Evolutionary conservation across 495 filamentous ascomycete genomes (phyloP).

Genomic region (Cladorrhinum samala): DNA sequence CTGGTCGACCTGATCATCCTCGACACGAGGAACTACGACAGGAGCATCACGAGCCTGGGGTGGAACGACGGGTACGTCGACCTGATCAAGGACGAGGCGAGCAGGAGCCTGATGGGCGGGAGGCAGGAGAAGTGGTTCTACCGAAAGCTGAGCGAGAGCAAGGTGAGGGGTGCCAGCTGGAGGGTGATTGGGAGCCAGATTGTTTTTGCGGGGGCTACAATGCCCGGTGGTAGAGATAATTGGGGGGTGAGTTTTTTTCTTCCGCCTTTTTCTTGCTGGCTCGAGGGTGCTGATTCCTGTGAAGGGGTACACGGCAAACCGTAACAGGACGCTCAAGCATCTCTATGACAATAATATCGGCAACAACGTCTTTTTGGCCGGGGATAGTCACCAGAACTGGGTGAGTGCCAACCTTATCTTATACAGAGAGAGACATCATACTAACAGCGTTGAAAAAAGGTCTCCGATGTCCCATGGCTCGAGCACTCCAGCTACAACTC

Average conservation of each 20-base stretch:
- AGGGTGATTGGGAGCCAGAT: constrained; percentile 58
- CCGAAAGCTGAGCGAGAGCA: constrained; percentile 43
- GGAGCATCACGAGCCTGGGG: constrained; percentile 42
- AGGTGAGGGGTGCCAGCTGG: constrained; percentile 52
- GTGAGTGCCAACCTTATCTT: no score
- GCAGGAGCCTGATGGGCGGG: constrained; percentile 54
- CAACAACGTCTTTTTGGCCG: constrained; percentile 58
- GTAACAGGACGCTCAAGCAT: constrained; percentile 53
- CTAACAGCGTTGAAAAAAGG: not conserved
- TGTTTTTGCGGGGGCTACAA: constrained; percentile 49
- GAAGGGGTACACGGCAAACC: constrained; percentile 56
- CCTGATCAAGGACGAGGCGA: constrained; percentile 50
- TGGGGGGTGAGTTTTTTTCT: constrained; percentile 6
- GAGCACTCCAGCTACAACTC: constrained; percentile 49
- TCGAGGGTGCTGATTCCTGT: constrained; percentile 15
- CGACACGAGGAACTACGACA: constrained; percentile 59
- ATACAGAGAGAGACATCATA: no score
- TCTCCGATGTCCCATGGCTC: constrained; percentile 53
- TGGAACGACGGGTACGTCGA: constrained; percentile 54
- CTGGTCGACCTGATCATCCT: constrained; percentile 60
- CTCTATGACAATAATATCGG: constrained; percentile 52
- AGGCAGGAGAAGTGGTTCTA: constrained; percentile 63
- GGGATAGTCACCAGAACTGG: constrained; percentile 57
- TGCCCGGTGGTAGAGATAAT: constrained; percentile 30
- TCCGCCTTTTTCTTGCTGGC: not conserved